Percentiles rank a stretch among this genome's conserved stretches.
These are phyloP conservation scores for Penicillium crystallinum DNA, from an alignment of 495 filamentous ascomycete genomes.

Conservation along the genomic window DNA sequence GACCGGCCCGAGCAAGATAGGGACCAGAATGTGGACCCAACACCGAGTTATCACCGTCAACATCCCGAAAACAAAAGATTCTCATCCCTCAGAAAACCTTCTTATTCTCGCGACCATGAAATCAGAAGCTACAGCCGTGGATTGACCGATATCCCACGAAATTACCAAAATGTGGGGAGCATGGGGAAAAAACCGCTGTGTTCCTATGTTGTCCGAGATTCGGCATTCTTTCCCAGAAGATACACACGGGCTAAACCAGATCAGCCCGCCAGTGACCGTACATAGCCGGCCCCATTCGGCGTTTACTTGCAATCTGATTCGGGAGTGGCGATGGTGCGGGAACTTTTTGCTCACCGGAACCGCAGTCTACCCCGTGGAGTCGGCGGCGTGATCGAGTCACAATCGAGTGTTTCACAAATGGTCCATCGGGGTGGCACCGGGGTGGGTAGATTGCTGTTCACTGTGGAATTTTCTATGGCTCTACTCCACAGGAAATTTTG, in stretches of 20 bases:
- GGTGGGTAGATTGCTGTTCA: neutral
- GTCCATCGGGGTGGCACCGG: neutral
- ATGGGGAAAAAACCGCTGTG: too few species aligned
- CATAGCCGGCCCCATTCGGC: neutral
- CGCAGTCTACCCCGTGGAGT: slow-evolving; percentile 5
- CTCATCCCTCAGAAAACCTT: too few species aligned
- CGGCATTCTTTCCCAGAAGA: neutral
- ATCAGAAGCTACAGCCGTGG: too few species aligned
- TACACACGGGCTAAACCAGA: neutral
- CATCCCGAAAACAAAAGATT: too few species aligned
- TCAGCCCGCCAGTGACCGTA: neutral
- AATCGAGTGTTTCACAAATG: neutral
- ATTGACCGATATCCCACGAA: too few species aligned
- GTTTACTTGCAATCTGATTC: neutral
- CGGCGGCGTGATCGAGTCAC: slow-evolving; percentile 3
- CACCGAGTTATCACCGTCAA: too few species aligned
- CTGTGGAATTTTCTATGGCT: neutral
- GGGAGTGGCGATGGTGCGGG: slow-evolving; percentile 2
- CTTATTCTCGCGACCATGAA: too few species aligned
- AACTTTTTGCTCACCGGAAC: neutral
- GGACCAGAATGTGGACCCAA: too few species aligned
- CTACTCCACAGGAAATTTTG: neutral
- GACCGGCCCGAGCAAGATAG: neutral
- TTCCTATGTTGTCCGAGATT: neutral
- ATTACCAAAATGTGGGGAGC: too few species aligned